Evolutionary conservation across 1,284 basidiomycete genomes (phyloP), one percentile per base, ranked within the genome.

Genomic region (Amylostereum areolatum): DNA sequence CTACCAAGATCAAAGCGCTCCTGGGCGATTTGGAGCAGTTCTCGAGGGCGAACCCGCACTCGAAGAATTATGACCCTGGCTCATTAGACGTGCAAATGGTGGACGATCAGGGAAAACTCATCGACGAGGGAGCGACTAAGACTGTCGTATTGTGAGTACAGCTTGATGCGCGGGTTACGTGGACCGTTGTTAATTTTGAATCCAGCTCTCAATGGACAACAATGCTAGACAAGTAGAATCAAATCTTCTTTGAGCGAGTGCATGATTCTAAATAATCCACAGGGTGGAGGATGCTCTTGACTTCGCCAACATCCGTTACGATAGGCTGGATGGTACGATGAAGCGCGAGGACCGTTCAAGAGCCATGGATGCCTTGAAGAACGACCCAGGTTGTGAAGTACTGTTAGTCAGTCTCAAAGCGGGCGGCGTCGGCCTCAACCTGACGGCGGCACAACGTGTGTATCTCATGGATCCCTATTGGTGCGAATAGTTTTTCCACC

Each of bases 391-490:
- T 35, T 88, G 89, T 63, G 92, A 99, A 68, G 91, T 99, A 24
- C 75, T 99, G 49, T 79, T 99, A 31, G 93, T 99, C 58, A 97
- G 92, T 61, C 75, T 98, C 56, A 90, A 96, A 62, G 97, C 97
- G 2, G 97, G 97, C 49, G 97, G 97, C 46, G 97, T 99, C 2
- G 97, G 94, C 27, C 72, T 98, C 52, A 98, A 97, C 65, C 77
- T 97, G 47, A 94, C 92, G 1, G 83, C 90, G n/a, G 92, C 92
- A 24, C 88, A 89, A 59, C 81, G 95, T 30, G 92, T 93, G 24
- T 97, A 96, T 65, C 73, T 97, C 40, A 89, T 97, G 80, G 94
- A 97, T 67, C 94, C 94, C 37, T 96, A 95, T 66, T 97, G 93
- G 92, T 88, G 65, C 52, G 77, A 59, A 31, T 43, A 47, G 18